These are phyloP conservation scores for Jacaranda copaia DNA, from an alignment of 257 asterid genomes.

Conservation along the genomic window DNA sequence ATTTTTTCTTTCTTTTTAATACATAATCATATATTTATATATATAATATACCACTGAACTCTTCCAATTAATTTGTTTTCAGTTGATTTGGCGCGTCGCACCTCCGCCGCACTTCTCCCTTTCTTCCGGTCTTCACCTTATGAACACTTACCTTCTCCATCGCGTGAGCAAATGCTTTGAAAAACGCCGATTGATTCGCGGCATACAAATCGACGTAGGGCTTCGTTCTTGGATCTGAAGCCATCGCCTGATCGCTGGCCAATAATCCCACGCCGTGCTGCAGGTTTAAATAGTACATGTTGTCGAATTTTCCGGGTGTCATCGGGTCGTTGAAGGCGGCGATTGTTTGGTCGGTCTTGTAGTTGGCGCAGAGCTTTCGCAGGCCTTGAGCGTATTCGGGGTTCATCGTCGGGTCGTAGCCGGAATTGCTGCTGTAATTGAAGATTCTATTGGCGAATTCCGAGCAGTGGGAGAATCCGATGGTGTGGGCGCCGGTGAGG, in stretches of 20 bases:
- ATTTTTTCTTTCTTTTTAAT: neutral
- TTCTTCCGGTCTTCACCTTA: conserved; percentile 54
- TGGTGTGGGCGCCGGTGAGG: conserved; percentile 79
- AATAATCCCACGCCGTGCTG: conserved; percentile 65
- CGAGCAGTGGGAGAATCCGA: conserved; percentile 83
- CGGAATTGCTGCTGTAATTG: conserved; percentile 45
- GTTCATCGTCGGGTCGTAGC: conserved; percentile 66
- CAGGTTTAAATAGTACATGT: conserved; percentile 59
- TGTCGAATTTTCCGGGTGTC: conserved; percentile 88
- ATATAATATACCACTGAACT: too few relatives aligned
- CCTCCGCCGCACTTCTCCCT: conserved; percentile 88
- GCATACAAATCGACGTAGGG: conserved; percentile 80
- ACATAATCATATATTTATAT: neutral
- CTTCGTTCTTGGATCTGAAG: conserved; percentile 67
- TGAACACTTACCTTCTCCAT: conserved; percentile 69
- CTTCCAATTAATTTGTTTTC: neutral
- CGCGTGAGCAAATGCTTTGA: conserved; percentile 57
- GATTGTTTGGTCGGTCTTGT: conserved; percentile 40
- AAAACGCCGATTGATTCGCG: conserved; percentile 61
- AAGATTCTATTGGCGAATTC: conserved; percentile 68
- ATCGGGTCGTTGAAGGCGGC: conserved; percentile 87
- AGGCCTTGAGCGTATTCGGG: conserved; percentile 59
- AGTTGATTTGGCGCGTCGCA: conserved; percentile 65
- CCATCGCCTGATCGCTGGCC: conserved; percentile 67
- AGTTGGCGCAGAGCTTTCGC: conserved; percentile 55